A percentile compares a stretch with the other conserved stretches of the same genome.
Conservation (phyloP, 2,329 filamentous ascomycete species). For the Diplodia mutila region DNA sequence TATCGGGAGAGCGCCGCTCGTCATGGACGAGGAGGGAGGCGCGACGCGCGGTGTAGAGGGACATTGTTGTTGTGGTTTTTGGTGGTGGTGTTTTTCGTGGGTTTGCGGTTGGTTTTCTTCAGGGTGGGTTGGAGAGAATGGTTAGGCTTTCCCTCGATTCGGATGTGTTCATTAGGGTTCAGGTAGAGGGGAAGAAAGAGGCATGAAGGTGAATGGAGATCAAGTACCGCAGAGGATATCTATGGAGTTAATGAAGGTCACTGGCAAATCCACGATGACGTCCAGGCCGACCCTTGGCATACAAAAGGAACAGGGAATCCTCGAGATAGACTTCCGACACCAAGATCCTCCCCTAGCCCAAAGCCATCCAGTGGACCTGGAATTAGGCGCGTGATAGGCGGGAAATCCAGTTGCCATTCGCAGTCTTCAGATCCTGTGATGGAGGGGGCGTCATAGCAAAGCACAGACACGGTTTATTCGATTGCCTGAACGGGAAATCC, state of each 20-base stretch:
- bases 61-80: not conserved
- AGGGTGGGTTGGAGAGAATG: not conserved
- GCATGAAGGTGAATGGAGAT: too few relatives aligned
- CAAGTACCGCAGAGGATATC: too few relatives aligned
- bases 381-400: not conserved
- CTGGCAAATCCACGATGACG: too few relatives aligned
- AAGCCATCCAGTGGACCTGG: not conserved
- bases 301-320: not conserved
- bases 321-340: not conserved
- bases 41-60: not conserved
- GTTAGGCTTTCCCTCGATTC: not conserved
- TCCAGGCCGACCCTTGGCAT: not conserved
- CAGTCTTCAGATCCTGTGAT: not conserved
- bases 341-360: not conserved
- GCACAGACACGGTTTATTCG: not conserved
- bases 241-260: too few relatives aligned
- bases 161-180: not conserved
- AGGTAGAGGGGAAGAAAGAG: not conserved
- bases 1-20: not conserved
- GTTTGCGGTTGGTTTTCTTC: not conserved
- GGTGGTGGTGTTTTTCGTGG: not conserved
- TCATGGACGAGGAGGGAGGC: not conserved
- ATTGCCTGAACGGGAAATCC: slow-evolving; percentile 7
- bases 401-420: not conserved
- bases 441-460: not conserved